Evolutionary conservation across 2,329 filamentous ascomycete genomes (phyloP).

Genomic region (Leptographium procerum): DNA sequence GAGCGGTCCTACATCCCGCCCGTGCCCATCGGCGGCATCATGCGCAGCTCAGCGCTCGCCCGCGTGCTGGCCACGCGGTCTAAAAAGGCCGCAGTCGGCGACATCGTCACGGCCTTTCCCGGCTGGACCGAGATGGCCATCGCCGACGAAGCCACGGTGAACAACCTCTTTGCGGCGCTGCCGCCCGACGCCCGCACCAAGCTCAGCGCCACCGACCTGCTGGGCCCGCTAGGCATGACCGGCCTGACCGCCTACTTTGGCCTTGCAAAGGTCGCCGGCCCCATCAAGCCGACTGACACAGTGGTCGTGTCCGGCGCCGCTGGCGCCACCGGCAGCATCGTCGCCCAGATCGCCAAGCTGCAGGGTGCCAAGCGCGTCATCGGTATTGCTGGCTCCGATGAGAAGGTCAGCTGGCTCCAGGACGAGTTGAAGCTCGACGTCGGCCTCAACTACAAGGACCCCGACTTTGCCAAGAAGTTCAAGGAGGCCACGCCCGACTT

Average conservation of each 20-base stretch:
- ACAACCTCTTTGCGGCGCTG: conserved; percentile 10
- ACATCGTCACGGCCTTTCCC: conserved; percentile 34
- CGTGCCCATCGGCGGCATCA: conserved; percentile 46
- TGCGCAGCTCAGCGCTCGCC: conserved; percentile 44
- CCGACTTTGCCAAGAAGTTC: conserved; percentile 49
- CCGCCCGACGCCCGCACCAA: neutral
- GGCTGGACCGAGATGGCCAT: conserved; percentile 51
- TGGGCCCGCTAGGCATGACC: conserved; percentile 44
- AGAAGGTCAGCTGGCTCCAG: conserved; percentile 51
- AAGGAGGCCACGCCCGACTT: conserved; percentile 40
- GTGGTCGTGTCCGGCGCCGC: conserved; percentile 57
- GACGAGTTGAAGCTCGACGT: conserved; percentile 55
- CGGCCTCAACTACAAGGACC: conserved; percentile 58
- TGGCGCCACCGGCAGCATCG: conserved; percentile 55
- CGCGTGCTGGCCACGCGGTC: conserved; percentile 40
- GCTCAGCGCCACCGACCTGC: conserved; percentile 32
- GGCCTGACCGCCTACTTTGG: conserved; percentile 58
- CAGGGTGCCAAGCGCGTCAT: conserved; percentile 40
- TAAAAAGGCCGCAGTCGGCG: conserved; percentile 33
- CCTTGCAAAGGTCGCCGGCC: conserved; percentile 43
- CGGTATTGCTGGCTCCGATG: conserved; percentile 42
- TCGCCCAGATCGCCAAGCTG: conserved; percentile 55
- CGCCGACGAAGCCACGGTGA: conserved; percentile 22
- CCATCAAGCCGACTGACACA: conserved; percentile 44
- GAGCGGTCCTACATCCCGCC: conserved; percentile 44